Evolutionary conservation across 2,329 filamentous ascomycete genomes (phyloP).

Genomic region (Aureobasidium leucospermi): DNA sequence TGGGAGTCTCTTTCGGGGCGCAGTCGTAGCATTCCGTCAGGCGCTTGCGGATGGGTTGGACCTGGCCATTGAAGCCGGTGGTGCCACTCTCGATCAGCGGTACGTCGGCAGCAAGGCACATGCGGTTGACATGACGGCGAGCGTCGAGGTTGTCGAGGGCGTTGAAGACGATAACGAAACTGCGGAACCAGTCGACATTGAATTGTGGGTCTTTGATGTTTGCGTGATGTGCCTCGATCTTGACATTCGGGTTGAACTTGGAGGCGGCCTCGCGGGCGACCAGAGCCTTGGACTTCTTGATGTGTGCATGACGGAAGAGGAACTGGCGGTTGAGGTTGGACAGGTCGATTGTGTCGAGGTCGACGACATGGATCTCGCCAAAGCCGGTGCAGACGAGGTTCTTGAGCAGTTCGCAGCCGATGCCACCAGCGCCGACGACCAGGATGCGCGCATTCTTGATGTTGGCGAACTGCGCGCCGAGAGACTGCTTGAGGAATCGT

Average conservation of each 20-base stretch:
- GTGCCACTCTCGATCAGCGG: slow-evolving; percentile 94
- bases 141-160: slow-evolving; percentile 94
- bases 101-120: slow-evolving; percentile 88
- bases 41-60: slow-evolving; percentile 85
- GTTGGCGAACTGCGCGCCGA: slow-evolving; percentile 57
- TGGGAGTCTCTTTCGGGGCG: slow-evolving; percentile 79
- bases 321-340: slow-evolving; percentile 98
- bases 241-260: slow-evolving; percentile 81
- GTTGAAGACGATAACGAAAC: slow-evolving; percentile 86
- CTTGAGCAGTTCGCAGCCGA: slow-evolving; percentile 95
- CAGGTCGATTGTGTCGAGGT: slow-evolving; percentile 96
- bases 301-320: slow-evolving; percentile 91
- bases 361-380: slow-evolving; percentile 87
- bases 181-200: slow-evolving; percentile 77
- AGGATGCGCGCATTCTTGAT: slow-evolving; percentile 77
- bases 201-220: slow-evolving; percentile 91
- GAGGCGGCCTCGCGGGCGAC: slow-evolving; percentile 88
- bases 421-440: slow-evolving; percentile 93
- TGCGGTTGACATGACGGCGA: slow-evolving; percentile 88
- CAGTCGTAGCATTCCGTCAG: slow-evolving; percentile 96
- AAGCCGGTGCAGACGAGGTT: slow-evolving; percentile 90
- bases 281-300: slow-evolving; percentile 92
- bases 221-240: slow-evolving; percentile 80
- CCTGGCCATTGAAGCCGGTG: slow-evolving; percentile 94
- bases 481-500: slow-evolving; percentile 51